Evolutionary conservation across 2,329 filamentous ascomycete genomes (phyloP).

Genomic region (Fragosphaeria purpurea): DNA sequence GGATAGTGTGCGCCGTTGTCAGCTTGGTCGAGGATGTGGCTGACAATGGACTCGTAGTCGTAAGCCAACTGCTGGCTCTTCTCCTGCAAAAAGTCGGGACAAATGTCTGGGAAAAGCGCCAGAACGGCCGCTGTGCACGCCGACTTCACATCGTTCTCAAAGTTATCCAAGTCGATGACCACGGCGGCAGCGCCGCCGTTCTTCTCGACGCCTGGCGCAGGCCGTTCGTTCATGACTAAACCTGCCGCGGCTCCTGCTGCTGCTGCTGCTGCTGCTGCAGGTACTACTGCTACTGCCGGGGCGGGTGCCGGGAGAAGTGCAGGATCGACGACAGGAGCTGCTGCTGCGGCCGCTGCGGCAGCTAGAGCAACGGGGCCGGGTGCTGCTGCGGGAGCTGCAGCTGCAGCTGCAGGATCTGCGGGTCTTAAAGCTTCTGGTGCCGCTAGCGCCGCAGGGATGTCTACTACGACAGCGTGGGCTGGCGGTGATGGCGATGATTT

Average conservation of each 20-base stretch:
- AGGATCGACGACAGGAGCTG: background rate
- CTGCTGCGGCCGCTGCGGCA: background rate
- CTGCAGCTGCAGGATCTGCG: background rate
- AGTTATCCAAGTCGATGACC: background rate
- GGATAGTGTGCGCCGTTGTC: slow-evolving; percentile 31
- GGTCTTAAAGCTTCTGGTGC: background rate
- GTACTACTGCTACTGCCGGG: background rate
- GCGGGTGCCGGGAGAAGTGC: no score
- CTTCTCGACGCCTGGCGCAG: no score
- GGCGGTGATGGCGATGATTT: background rate
- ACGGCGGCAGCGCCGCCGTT: no score
- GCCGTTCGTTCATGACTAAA: background rate
- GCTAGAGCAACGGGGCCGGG: no score
- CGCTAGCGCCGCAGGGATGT: no score
- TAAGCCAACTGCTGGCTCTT: slow-evolving; percentile 19
- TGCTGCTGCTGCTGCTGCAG: background rate
- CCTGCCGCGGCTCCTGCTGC: background rate
- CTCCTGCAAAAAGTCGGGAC: slow-evolving; percentile 24
- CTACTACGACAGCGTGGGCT: no score
- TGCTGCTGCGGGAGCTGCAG: no score
- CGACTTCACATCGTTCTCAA: slow-evolving; percentile 8
- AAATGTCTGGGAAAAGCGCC: slow-evolving; percentile 36
- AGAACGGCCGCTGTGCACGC: slow-evolving; percentile 22
- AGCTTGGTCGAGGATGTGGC: slow-evolving; percentile 28
- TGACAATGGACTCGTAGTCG: slow-evolving; percentile 23